phyloP scores from a whole-genome alignment of 1,284 basidiomycete genomes.

The Salmacisia buchloeana region DNA sequence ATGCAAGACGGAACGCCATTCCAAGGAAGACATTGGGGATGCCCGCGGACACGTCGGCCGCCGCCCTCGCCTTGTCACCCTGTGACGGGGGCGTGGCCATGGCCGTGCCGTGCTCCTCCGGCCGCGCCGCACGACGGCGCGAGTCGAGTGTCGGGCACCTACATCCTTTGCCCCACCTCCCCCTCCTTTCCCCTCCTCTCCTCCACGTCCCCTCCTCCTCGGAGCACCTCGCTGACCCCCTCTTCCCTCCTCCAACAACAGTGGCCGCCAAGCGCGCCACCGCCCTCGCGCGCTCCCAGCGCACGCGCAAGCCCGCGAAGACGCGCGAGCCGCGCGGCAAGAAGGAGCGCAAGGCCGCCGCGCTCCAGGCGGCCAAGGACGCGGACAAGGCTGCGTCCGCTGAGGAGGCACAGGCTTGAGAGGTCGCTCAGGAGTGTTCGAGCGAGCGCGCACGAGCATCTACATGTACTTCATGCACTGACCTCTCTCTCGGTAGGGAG shows the following conservation, averaged over 20 bases:
- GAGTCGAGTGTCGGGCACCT: no score
- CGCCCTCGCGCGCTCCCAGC: conserved; percentile 40
- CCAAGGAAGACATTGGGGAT: neutral
- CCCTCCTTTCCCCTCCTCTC: conserved; percentile 1
- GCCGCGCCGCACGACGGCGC: no score
- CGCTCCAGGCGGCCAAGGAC: neutral
- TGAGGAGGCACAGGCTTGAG: neutral
- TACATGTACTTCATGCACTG: no score
- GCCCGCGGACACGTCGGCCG: no score
- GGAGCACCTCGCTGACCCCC: conserved; percentile 14
- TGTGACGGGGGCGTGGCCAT: no score
- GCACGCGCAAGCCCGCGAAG: conserved; percentile 10
- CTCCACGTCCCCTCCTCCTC: neutral
- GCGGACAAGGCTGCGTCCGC: neutral
- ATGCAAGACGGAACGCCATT: conserved; percentile 35
- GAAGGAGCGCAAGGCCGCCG: conserved; percentile 1
- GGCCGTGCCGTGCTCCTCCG: no score
- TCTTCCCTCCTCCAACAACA: conserved; percentile 15
- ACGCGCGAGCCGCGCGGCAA: conserved; percentile 1
- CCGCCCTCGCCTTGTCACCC: no score
- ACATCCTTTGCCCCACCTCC: conserved; percentile 18
- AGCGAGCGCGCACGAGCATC: no score
- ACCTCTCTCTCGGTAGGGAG: no score
- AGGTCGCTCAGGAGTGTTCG: neutral
- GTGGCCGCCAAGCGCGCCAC: conserved; percentile 46